Base-by-base conservation (phyloP, 225 moss, liverwort and hornwort genomes). In the Bryoerythrophyllum caledonicum region DNA sequence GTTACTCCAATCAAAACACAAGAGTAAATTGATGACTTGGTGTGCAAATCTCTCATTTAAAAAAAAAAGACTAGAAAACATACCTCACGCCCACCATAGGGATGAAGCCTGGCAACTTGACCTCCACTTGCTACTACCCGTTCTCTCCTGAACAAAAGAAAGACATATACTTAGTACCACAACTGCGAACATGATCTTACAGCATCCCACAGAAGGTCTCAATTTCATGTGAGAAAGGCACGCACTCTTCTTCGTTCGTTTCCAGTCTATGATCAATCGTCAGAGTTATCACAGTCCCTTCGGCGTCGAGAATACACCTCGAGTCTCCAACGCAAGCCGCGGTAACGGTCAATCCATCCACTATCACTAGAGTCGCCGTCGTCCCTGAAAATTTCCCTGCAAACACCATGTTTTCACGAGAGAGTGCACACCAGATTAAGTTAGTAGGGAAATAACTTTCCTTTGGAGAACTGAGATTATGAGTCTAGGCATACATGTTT, bases 241-340 rank as follows among this genome's bases (percentile, higher is more conserved):
- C 85, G 34, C 34, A 88, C 84, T 95, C 95, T 78, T 95, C 91
- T 63, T 85, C 88, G 38, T 95, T 90, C 27, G 87, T 85, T 59
- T 95, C 95, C 20, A 95, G 86, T 65, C 95, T 81, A 80, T 95
- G 95, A 73, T 95, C 95, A 58, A 95, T 91, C 7, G 93, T 95
- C 43, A 95, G 80, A 66, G 84, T 71, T 3, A 81, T 82, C 38
- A 89, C 85, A 37, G 72, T 70, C 27, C 91, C 91, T 52, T 87
- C 86, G 11, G 83, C 80, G 37, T 93, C 91, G 38, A 95, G 73
- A 52, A 95, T 82, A 71, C 93, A 93, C 1, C 93, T 90, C 10
- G 95, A 95, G 79, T 95, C 95, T 43, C 93, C 93, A 17, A 95
- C 93, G 16, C 91, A 95, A 23, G 95, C 95, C 19, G 88, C 91